Evolutionary conservation across 208 protist genomes (phyloP).

Genomic region (Leptomonas seymouri): DNA sequence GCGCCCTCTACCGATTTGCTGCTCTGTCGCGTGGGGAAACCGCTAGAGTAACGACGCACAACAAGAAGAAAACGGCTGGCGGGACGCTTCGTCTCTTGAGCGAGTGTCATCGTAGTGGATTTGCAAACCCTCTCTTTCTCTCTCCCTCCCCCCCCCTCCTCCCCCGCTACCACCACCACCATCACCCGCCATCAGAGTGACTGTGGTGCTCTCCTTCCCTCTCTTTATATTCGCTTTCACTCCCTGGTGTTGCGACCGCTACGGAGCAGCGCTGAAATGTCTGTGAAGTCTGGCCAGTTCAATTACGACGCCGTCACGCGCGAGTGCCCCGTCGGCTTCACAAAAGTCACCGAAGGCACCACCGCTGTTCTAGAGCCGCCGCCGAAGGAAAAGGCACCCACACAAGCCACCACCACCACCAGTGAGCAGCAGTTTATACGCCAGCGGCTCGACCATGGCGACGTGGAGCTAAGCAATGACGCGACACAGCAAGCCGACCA

Average conservation of each 20-base stretch:
- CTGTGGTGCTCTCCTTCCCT: background rate
- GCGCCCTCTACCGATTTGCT: no score
- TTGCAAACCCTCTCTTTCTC: background rate
- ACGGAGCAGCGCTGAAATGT: conserved; percentile 4
- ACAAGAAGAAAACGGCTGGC: no score
- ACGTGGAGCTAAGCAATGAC: conserved; percentile 9
- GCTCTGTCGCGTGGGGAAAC: no score
- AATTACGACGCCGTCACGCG: conserved; percentile 53
- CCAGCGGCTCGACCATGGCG: background rate
- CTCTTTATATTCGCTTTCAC: background rate
- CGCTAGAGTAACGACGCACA: no score
- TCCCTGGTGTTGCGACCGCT: background rate
- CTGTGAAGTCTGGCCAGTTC: conserved; percentile 68
- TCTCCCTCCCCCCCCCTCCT: background rate
- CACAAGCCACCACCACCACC: background rate
- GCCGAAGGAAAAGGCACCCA: conserved; percentile 30
- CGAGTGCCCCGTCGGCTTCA: conserved; percentile 60
- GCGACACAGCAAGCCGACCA: conserved; percentile 49
- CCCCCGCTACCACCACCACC: background rate
- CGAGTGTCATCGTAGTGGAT: background rate
- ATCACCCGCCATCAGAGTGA: no score
- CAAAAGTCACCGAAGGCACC: conserved; percentile 77
- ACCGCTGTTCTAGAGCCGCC: conserved; percentile 80
- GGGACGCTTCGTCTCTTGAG: no score
- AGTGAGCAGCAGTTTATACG: background rate